Base-by-base conservation (phyloP, 1,284 basidiomycete species). In the Vanrija sp. region DNA sequence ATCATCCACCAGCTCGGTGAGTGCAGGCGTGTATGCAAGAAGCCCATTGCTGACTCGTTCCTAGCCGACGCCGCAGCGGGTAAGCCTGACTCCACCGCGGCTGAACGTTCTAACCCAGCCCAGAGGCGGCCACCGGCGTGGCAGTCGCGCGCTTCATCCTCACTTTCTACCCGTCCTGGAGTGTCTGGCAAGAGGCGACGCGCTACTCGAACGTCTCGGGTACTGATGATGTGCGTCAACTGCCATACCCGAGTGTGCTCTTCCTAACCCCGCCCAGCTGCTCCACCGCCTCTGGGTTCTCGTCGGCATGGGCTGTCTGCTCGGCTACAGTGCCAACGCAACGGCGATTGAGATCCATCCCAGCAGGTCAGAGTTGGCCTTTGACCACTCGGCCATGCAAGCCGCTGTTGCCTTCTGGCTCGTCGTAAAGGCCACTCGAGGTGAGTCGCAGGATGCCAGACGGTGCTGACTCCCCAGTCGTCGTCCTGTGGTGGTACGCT, bases 271-370 rank as follows among this genome's bases (percentile, higher is more conserved):
- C 16, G 41, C 41, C 2, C 37, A 72, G 69, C 36, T 72, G 10
- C 42, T 73, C 1, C 75, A 77, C 51, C 66, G 76, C 1, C 20
- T 67, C 2, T 74, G 73, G 61, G 65, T 78, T 19, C 62, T 77
- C 0, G 60, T 66, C 60, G 72, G 68, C n/a, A 77, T 76, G 73
- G 59, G 66, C 31, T 63, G 60, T 38, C 56, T 67, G 45, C 52
- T 65, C 23, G 76, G 76, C 19, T 78, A 78, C 62, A 64, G 71
- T 1, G 72, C 63, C 41, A 78, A 75, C 53, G 76, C 76, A 8
- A 67, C 69, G 15, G 67, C 72, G 1, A 75, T 77, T 45, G 60
- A 71, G 45, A 19, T 54, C 22, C 47, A 53, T 41, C 46, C 49
- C 59, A 27, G 25, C 5, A 49, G 24, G 9, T 55, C 46, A 10